phyloP scores from a whole-genome alignment of 176 grass and related monocot species.

The Ananas comosus region DNA sequence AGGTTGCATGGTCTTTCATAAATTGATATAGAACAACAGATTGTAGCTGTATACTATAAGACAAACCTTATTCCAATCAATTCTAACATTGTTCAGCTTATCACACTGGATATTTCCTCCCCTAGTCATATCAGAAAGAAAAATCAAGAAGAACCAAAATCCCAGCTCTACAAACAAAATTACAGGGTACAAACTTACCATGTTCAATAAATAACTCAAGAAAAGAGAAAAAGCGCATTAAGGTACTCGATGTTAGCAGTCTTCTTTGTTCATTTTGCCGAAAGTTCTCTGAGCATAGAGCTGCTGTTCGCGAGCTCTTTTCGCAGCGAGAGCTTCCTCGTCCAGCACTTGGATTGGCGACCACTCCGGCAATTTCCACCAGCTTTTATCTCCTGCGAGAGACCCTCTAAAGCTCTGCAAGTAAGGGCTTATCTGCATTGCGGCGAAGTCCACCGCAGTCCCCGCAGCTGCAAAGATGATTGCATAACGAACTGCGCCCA shows the following conservation, averaged over 20 bases:
- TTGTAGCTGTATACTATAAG: too few species aligned
- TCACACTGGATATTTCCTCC: too few species aligned
- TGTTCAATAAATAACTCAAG: too few species aligned
- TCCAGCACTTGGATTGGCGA: constrained; percentile 82
- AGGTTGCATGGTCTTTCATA: too few species aligned
- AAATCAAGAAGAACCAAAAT: too few species aligned
- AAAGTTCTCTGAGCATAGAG: constrained; percentile 30
- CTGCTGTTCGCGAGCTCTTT: constrained; percentile 44
- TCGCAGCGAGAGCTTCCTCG: constrained; percentile 62
- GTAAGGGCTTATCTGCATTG: constrained; percentile 41
- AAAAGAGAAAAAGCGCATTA: too few species aligned
- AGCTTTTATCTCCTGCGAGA: constrained; percentile 34
- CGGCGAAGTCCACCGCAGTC: constrained; percentile 44
- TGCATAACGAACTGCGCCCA: constrained; percentile 61
- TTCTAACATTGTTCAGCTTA: too few species aligned
- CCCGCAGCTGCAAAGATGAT: constrained; percentile 55
- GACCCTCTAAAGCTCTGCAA: constrained; percentile 26
- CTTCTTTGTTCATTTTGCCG: constrained; percentile 41
- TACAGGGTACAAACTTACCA: too few species aligned
- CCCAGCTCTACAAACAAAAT: too few species aligned
- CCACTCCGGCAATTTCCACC: constrained; percentile 63
- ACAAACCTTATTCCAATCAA: too few species aligned
- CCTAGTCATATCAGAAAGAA: too few species aligned
- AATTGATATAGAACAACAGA: too few species aligned
- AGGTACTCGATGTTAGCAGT: neutral